phyloP scores from a whole-genome alignment of 129 eudicot genomes.

The Flaveria robusta region DNA sequence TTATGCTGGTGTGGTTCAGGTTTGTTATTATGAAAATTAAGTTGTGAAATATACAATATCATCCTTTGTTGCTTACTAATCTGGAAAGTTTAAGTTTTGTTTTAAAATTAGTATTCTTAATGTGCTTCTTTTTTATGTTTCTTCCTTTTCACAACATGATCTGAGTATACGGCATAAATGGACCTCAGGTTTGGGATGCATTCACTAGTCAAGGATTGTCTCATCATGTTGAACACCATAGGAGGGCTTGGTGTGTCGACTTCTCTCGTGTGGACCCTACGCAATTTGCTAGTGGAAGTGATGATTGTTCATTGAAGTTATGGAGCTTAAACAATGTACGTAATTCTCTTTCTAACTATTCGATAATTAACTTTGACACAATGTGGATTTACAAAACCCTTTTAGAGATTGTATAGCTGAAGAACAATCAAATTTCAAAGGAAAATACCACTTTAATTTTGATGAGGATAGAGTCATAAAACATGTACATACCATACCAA shows the following conservation, averaged over 20 bases:
- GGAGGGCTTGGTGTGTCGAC: conserved; percentile 76
- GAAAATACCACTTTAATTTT: too few relatives aligned
- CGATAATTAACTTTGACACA: background rate
- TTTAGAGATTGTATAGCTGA: too few relatives aligned
- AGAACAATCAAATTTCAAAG: background rate
- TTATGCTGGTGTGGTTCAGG: conserved; percentile 68
- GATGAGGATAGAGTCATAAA: too few relatives aligned
- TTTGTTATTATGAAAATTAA: conserved; percentile 20
- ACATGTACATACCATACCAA: too few relatives aligned
- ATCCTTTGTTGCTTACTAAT: too few relatives aligned
- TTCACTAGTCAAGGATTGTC: conserved; percentile 45
- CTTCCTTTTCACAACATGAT: background rate
- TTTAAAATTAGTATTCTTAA: background rate
- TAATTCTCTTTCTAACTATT: conserved; percentile 1
- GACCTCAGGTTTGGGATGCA: conserved; percentile 62
- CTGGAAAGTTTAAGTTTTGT: background rate
- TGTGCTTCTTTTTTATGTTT: too few relatives aligned
- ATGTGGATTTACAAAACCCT: too few relatives aligned
- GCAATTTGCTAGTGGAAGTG: conserved; percentile 60
- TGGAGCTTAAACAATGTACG: conserved; percentile 59
- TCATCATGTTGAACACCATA: conserved; percentile 45
- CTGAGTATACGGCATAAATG: background rate
- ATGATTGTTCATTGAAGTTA: conserved; percentile 58
- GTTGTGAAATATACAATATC: background rate
- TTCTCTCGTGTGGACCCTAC: conserved; percentile 61